Percentiles rank a stretch among this genome's conserved stretches.
phyloP scores from a whole-genome alignment of 2,329 filamentous ascomycete species.

The Neofusicoccum laricinum region DNA sequence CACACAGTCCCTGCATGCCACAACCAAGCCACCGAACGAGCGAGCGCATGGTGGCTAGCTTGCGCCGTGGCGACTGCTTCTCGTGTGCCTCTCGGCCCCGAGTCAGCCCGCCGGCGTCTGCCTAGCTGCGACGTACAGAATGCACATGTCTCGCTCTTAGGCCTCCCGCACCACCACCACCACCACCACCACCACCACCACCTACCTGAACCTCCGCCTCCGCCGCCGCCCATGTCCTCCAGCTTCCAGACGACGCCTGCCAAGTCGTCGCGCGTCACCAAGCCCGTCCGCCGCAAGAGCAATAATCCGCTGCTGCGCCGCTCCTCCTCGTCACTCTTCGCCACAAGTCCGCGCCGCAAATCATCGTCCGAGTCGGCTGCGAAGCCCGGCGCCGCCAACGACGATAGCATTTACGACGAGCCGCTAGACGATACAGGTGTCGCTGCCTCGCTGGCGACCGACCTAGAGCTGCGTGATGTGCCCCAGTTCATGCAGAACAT shows the following conservation, averaged over 20 bases:
- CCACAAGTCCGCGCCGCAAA: constrained; percentile 35
- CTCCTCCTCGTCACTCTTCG: constrained; percentile 37
- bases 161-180: not conserved
- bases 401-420: constrained; percentile 34
- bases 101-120: not conserved
- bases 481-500: constrained; percentile 64
- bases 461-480: constrained; percentile 59
- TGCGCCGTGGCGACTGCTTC: not conserved
- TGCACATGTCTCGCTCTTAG: not conserved
- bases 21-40: not conserved
- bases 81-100: not conserved
- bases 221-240: constrained; percentile 13
- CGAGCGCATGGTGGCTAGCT: not conserved
- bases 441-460: constrained; percentile 52
- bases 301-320: constrained; percentile 26
- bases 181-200: not conserved
- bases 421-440: constrained; percentile 61
- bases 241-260: constrained; percentile 19
- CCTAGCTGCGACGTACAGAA: not conserved
- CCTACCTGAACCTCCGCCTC: not conserved
- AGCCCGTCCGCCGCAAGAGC: constrained; percentile 15
- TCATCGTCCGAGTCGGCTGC: constrained; percentile 21
- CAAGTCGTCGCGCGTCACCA: constrained; percentile 20
- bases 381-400: constrained; percentile 22
- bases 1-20: constrained; percentile 10